Base-by-base conservation (phyloP, 805 yeast genomes). In the Monosporozyma yasuniensis region DNA sequence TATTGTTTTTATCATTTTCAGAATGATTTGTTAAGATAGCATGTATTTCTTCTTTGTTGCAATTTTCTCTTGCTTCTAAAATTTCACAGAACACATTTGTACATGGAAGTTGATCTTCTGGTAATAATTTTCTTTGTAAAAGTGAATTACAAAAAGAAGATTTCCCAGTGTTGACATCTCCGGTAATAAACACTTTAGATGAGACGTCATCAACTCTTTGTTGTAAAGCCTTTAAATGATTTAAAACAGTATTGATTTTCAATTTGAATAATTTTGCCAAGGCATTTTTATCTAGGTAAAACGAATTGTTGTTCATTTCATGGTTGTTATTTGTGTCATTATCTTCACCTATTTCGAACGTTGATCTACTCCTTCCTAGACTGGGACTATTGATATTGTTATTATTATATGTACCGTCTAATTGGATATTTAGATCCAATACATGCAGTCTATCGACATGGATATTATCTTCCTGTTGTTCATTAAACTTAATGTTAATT, bases 41-140 rank as follows among this genome's bases (percentile, higher is more conserved):
- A 67, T 93, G 99, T 1, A 91, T 97, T 65, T 90, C 96, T 68
- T 95, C 97, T 14, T 80, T 60, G 16, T 83, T 79, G 39, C 74
- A 70, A 61, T 91, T 91, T 42, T 81, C 86, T 19, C 80, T 71
- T 10, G 89, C 87, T 65, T 93, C 96, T 27, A 87, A 72, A 7
- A 95, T 91, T 67, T 95, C 99, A 64, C 96, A 90, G 61, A 95
- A 95, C 0, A 93, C 96, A 53, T 87, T 83, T 0, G 99, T 93
- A 60, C 97, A 89, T 2, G 99, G 99, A 63, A 93, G 96, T 61
- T 93, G 99, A 67, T 93, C 99, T 61, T 86, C 96, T 0, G 99
- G 99, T 45, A 93, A 69, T 2, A 93, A 68, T 46, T 80, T 78
- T 47, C 93, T 76, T 56, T 90, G 74, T 52, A 93, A 69, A 39